Base-by-base conservation (phyloP, 2,329 filamentous ascomycete genomes). In the Diaporthe caulivora region DNA sequence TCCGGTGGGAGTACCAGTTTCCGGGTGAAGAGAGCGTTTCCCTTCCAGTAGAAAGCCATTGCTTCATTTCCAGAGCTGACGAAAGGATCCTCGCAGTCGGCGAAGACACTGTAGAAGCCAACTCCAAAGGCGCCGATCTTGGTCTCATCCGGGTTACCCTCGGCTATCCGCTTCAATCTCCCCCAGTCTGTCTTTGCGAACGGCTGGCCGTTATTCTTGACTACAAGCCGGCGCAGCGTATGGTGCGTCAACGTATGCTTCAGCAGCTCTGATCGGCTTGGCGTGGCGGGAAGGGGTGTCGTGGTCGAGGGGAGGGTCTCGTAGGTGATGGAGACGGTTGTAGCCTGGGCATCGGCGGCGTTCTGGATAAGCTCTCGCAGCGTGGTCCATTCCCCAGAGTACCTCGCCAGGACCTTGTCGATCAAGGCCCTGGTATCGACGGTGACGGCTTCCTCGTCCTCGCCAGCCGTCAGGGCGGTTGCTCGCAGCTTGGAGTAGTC, bases 41-140 rank as follows among this genome's bases (percentile, higher is more conserved):
- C 95, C 82, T 98, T 98, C 97, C 97, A 99, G 85, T 98, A 99
- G 80, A 99, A 99, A 0, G 96, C 96, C 94, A 99, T 98, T 49
- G 95, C 95, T 83, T 97, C 92, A 75, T 89, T 90, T 0, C 97
- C 97, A 0, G 96, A 98, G 77, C 95, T 97, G 76, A 99, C 94
- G 80, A 99, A 98, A 0, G 97, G 97, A 78, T 98, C 95, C 83
- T 99, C 97, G 81, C 96, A 99, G 81, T 99, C 97, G 75, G 97
- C 94, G 82, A 99, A 99, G 51, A 98, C 96, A 81, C 94, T 97
- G 87, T 99, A 99, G 85, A 99, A 99, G 2, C 97, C 97, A 42
- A 99, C 97, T 77, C 97, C 97, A 81, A 99, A 99, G 4, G 97
- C 97, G 71, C 97, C 97, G 79, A 99, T 99, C 86, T 99, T 99